These are phyloP conservation scores for Cercospora brassicicola DNA, from an alignment of 2,329 filamentous ascomycete species.

Conservation along the genomic window DNA sequence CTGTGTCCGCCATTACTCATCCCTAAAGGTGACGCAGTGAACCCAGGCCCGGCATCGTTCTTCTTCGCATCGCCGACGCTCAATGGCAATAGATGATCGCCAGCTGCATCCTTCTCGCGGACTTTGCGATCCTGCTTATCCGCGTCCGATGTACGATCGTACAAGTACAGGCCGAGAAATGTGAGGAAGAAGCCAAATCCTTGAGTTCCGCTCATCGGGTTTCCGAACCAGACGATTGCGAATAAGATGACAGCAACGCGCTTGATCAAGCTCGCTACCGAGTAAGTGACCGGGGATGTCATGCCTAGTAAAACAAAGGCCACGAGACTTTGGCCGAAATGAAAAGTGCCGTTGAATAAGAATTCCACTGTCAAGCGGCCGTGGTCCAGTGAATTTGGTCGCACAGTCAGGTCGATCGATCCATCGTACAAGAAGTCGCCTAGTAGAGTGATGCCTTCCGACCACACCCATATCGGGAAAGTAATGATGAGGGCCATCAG, in stretches of 20 bases:
- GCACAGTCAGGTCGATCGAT: constrained; percentile 71
- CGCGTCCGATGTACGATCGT: constrained; percentile 86
- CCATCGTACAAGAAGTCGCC: constrained; percentile 78
- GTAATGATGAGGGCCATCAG: constrained; percentile 87
- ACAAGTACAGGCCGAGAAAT: constrained; percentile 89
- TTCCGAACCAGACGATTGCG: constrained; percentile 95
- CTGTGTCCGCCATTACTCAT: constrained; percentile 18
- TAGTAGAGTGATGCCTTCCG: constrained; percentile 76
- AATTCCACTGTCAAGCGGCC: constrained; percentile 73
- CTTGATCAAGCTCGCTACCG: constrained; percentile 92
- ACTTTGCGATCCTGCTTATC: constrained; percentile 84
- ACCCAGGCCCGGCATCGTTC: constrained; percentile 34
- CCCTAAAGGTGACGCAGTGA: constrained; percentile 27
- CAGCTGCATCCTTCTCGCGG: constrained; percentile 59
- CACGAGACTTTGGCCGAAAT: constrained; percentile 94
- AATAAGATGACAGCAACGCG: constrained; percentile 95
- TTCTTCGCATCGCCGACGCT: constrained; percentile 39
- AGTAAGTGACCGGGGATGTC: constrained; percentile 95
- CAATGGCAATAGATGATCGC: constrained; percentile 67
- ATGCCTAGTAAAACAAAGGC: constrained; percentile 90
- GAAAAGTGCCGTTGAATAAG: constrained; percentile 93
- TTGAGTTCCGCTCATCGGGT: constrained; percentile 78
- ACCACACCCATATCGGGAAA: constrained; percentile 87
- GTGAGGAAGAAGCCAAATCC: constrained; percentile 83
- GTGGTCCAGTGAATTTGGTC: constrained; percentile 69